phyloP scores from a whole-genome alignment of 768 basidiomycete genomes.

The Boletus eberwhitei region DNA sequence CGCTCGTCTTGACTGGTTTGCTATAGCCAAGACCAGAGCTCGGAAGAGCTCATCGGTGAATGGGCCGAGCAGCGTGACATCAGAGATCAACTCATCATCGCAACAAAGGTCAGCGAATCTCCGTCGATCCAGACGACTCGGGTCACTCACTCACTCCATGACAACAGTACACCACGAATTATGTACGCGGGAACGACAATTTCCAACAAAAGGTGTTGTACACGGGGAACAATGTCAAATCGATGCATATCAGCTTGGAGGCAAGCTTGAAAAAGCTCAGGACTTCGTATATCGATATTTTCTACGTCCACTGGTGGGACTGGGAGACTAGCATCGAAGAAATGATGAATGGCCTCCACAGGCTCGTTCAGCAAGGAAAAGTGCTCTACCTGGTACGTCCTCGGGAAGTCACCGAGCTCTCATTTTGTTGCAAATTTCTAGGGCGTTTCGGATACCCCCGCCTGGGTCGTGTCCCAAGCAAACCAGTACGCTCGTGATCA shows the following conservation, averaged over 20 bases:
- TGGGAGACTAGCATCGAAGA: conserved; percentile 43
- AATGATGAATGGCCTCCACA: conserved; percentile 43
- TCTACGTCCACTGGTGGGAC: conserved; percentile 55
- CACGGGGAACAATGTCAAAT: conserved; percentile 37
- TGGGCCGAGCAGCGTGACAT: not conserved
- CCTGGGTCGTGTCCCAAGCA: conserved; percentile 47
- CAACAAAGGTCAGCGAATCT: not conserved
- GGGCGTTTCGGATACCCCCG: conserved; percentile 43
- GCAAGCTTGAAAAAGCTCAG: conserved; percentile 46
- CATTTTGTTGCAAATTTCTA: conserved; percentile 5
- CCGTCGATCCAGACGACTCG: no score
- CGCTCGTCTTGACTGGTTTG: no score
- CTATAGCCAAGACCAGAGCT: not conserved
- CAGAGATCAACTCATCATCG: not conserved
- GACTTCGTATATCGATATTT: conserved; percentile 54
- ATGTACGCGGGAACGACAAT: not conserved
- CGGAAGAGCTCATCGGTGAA: not conserved
- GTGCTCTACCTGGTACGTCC: conserved; percentile 39
- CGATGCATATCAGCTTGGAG: conserved; percentile 30
- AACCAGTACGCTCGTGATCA: conserved; percentile 51
- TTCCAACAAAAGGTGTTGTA: conserved; percentile 22
- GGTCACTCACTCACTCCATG: no score
- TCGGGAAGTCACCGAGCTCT: not conserved
- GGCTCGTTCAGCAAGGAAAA: conserved; percentile 31
- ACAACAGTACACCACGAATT: not conserved